A percentile compares a stretch with the other conserved stretches of the same genome.
These are phyloP conservation scores for Chrysoporthe puriensis DNA, from an alignment of 2,329 filamentous ascomycete genomes.

Conservation along the genomic window DNA sequence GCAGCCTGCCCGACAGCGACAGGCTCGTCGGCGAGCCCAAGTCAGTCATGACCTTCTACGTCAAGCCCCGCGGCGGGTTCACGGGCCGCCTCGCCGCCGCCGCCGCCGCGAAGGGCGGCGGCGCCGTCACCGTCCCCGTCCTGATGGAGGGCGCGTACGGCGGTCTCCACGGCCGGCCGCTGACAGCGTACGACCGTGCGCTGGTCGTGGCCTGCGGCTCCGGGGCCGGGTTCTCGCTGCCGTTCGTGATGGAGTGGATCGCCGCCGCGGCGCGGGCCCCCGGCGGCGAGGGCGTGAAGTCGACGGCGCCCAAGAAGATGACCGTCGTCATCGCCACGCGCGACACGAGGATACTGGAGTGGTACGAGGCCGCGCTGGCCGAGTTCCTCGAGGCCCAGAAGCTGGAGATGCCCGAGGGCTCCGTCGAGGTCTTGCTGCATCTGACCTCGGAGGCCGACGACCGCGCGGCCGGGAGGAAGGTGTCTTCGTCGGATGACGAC, in stretches of 20 bases:
- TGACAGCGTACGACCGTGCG: slow-evolving; percentile 2
- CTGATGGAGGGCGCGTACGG: slow-evolving; percentile 22
- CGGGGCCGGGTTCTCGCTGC: slow-evolving; percentile 17
- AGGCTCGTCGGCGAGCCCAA: slow-evolving; percentile 9
- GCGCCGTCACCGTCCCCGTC: slow-evolving; percentile 5
- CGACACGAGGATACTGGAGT: slow-evolving; percentile 21
- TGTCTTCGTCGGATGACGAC: background rate
- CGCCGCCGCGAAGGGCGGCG: background rate
- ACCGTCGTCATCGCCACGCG: slow-evolving; percentile 21
- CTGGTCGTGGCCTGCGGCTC: slow-evolving; percentile 22
- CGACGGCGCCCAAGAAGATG: slow-evolving; percentile 5
- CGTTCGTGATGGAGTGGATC: slow-evolving; percentile 18
- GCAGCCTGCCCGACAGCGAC: slow-evolving; percentile 17
- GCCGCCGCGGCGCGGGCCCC: background rate
- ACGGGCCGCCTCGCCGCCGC: slow-evolving; percentile 14
- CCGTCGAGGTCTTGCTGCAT: slow-evolving; percentile 33
- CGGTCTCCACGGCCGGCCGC: slow-evolving; percentile 6
- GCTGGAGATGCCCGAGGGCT: slow-evolving; percentile 27
- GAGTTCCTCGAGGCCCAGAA: slow-evolving; percentile 33
- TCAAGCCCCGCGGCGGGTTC: slow-evolving; percentile 20
- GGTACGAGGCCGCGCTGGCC: slow-evolving; percentile 19
- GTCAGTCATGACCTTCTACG: slow-evolving; percentile 15
- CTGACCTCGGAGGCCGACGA: slow-evolving; percentile 30
- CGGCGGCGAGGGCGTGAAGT: background rate
- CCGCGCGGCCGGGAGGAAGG: slow-evolving; percentile 5